Evolutionary conservation across 164 flowering plant genomes (phyloP), one percentile per base, ranked within the genome.

Genomic region (Umbellularia californica): DNA sequence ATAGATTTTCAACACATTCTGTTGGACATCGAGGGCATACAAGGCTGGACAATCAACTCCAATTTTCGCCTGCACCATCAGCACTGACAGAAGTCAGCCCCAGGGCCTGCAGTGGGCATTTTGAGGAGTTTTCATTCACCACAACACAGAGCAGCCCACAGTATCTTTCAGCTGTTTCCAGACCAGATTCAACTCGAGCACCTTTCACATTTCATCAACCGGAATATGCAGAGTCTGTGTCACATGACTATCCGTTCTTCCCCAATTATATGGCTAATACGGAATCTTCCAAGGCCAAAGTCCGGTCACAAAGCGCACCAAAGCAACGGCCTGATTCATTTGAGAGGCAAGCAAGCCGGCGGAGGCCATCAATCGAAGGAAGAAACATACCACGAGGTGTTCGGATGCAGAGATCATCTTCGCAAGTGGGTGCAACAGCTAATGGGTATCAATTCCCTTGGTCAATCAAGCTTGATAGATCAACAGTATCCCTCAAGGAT

Each of bases 221-320:
- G 20, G 94, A 90, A 47, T 89, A 87, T 66, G 88, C 90, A 70
- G 94, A 90, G 35, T 81, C 92, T 2, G 19, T 86, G 67, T 84
- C 87, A 47, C 82, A 87, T 64, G 93, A 95, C 33, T 84, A 86
- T 76, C 81, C 90, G 9, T 83, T 87, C 72, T 89, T 74, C 77
- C 99, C 99, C n/a, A 88, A 82, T 74, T 95, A 95, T 81, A 95
- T 95, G 99, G 97, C 98, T 17, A 92, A 95, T 73, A 95, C 99
- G 1, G 81, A 93, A 76, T 95, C 99, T 6, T 95, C 95, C 1
- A 83, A 79, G 72, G 99, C 99, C 17, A 95, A 93, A 79, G 92
- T 75, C 1, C 76, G 99, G 28, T 95, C 99, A 55, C 99, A 91
- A 58, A 95, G 99, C 73, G 97, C 99, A 11, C 99, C 99, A 14